A percentile compares a stretch with the other conserved stretches of the same genome.
phyloP scores from a whole-genome alignment of 352 stramenopile species.

The Phytophthora citricola region DNA sequence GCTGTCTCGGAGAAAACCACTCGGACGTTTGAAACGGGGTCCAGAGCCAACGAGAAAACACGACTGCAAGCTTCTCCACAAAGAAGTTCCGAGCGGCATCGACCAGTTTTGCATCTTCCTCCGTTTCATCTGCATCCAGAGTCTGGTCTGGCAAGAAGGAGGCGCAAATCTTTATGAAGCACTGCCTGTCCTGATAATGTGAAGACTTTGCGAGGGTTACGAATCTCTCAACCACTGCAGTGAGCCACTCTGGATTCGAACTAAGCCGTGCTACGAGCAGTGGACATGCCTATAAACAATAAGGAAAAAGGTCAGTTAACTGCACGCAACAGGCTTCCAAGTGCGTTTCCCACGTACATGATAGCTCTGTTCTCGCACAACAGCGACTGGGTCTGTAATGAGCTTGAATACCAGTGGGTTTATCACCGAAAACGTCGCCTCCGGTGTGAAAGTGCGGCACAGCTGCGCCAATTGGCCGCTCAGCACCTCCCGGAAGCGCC shows the following conservation, averaged over 20 bases:
- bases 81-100: slow-evolving; percentile 50
- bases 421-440: slow-evolving; percentile 80
- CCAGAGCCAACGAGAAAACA: slow-evolving; percentile 69
- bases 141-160: slow-evolving; percentile 48
- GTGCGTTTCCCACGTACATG: slow-evolving; percentile 35
- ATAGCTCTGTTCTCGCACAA: slow-evolving; percentile 77
- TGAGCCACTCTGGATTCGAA: slow-evolving; percentile 56
- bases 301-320: slow-evolving; percentile 4
- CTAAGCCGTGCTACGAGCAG: slow-evolving; percentile 60
- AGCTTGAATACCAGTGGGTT: slow-evolving; percentile 80
- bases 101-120: slow-evolving; percentile 15
- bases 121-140: slow-evolving; percentile 4
- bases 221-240: slow-evolving; percentile 56
- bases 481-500: slow-evolving; percentile 81
- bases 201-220: slow-evolving; percentile 56
- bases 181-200: slow-evolving; percentile 74
- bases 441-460: slow-evolving; percentile 70
- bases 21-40: slow-evolving; percentile 81
- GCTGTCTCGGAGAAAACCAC: slow-evolving; percentile 62
- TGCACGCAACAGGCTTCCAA: not conserved
- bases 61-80: slow-evolving; percentile 43
- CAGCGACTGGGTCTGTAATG: slow-evolving; percentile 74
- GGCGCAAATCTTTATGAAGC: slow-evolving; percentile 68
- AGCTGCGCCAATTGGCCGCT: slow-evolving; percentile 78
- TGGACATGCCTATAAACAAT: slow-evolving; percentile 58